Percentiles rank a stretch among this genome's conserved stretches.
Conservation (phyloP, 2,329 filamentous ascomycete genomes). For the Phyllosticta paracitricarpa region DNA sequence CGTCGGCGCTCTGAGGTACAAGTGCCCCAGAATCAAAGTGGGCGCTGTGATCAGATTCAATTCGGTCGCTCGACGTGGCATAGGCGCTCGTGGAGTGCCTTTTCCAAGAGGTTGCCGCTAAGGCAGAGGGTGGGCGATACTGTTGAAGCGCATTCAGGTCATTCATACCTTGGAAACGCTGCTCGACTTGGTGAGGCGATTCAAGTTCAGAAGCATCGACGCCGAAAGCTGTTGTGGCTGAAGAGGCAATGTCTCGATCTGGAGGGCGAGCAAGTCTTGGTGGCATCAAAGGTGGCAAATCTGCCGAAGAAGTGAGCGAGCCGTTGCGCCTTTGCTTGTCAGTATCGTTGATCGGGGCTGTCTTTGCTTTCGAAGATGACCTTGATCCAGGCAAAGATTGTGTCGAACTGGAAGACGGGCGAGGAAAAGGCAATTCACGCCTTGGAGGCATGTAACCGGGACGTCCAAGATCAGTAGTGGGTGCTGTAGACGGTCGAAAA, state of each 20-base stretch:
- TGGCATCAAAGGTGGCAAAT: background rate
- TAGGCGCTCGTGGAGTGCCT: background rate
- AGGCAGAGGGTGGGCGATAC: background rate
- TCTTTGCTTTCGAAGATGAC: background rate
- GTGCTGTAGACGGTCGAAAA: slow-evolving; percentile 12
- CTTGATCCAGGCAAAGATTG: background rate
- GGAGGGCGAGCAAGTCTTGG: background rate
- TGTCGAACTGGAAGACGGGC: background rate
- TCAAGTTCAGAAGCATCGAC: background rate
- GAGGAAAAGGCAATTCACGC: slow-evolving; percentile 31
- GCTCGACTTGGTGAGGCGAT: background rate
- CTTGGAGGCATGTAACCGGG: slow-evolving; percentile 23
- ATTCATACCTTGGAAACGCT: background rate
- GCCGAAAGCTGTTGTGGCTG: background rate
- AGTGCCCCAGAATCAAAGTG: background rate
- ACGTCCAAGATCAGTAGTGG: slow-evolving; percentile 12
- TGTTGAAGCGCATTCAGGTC: background rate
- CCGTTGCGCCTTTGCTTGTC: background rate
- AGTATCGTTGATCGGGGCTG: background rate
- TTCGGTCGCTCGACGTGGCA: background rate
- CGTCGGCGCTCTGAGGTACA: background rate
- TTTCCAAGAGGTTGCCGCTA: background rate
- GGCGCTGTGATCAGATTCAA: background rate
- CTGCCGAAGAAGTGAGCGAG: background rate
- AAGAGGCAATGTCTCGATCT: background rate